A percentile compares a stretch with the other conserved stretches of the same genome.
phyloP scores from a whole-genome alignment of 441 rosid species.

The Populus hybrid region DNA sequence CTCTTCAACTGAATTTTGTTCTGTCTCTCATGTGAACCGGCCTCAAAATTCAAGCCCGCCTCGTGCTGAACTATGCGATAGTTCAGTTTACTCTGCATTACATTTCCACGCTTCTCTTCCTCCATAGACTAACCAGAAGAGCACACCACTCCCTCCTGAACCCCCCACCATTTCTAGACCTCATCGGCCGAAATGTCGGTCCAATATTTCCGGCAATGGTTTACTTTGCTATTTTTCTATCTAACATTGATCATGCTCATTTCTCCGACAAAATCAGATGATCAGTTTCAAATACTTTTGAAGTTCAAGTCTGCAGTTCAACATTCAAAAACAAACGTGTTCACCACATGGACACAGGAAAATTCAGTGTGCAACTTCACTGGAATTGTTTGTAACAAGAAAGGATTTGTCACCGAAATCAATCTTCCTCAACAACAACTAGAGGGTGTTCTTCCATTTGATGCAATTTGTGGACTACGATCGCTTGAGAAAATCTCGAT shows the following conservation, averaged over 20 bases:
- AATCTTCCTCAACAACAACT: conserved; percentile 48
- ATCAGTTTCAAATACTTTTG: conserved; percentile 34
- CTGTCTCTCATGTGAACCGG: conserved; percentile 19
- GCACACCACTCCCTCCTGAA: background rate
- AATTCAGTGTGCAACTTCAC: conserved; percentile 40
- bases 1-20: background rate
- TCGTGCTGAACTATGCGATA: conserved; percentile 4
- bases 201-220: conserved; percentile 24
- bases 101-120: conserved; percentile 20
- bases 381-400: conserved; percentile 53
- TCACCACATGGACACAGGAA: conserved; percentile 51
- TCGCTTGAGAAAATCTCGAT: conserved; percentile 57
- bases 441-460: conserved; percentile 52
- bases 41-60: conserved; percentile 25
- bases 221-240: conserved; percentile 21
- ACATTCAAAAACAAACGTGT: conserved; percentile 28
- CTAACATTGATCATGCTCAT: conserved; percentile 16
- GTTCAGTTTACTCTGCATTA: background rate
- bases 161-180: background rate
- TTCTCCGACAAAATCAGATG: conserved; percentile 30
- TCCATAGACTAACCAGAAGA: background rate
- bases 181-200: conserved; percentile 27
- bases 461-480: conserved; percentile 47
- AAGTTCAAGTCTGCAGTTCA: conserved; percentile 36
- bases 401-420: conserved; percentile 48